Evolutionary conservation across 2,329 filamentous ascomycete species (phyloP).

Genomic region (Zasmidium cellare): DNA sequence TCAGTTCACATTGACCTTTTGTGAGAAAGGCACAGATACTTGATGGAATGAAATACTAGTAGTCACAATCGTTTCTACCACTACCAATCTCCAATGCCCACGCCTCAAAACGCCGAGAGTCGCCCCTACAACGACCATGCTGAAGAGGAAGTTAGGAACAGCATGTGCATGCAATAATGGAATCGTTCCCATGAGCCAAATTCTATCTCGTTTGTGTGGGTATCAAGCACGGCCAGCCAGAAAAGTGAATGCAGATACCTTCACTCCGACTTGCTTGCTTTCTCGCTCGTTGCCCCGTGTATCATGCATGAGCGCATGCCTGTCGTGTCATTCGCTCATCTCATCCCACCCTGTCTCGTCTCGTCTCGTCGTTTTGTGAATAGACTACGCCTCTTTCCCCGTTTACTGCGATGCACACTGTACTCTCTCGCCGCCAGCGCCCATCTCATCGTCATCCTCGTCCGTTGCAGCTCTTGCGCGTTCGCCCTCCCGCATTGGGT

Average conservation of each 20-base stretch:
- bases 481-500: constrained; percentile 62
- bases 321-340: constrained; percentile 1
- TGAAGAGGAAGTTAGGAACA: background rate
- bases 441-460: constrained; percentile 62
- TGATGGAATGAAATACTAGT: too few relatives aligned
- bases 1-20: too few relatives aligned
- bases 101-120: constrained; percentile 13
- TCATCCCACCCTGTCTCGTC: background rate
- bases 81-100: background rate
- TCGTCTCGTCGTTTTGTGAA: constrained; percentile 4
- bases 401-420: constrained; percentile 85
- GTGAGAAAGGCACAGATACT: too few relatives aligned
- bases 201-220: constrained; percentile 8
- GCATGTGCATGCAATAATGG: constrained; percentile 6
- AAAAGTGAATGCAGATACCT: background rate
- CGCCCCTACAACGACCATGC: constrained; percentile 8
- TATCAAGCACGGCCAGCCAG: constrained; percentile 9
- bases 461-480: constrained; percentile 62
- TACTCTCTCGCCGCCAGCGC: constrained; percentile 71
- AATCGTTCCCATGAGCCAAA: background rate
- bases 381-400: constrained; percentile 8
- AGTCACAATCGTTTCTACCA: too few relatives aligned
- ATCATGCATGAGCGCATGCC: constrained; percentile 1
- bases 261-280: background rate
- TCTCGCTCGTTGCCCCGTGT: background rate